Evolutionary conservation across 495 filamentous ascomycete species (phyloP).

Genomic region (Rhizodiscina lignyota): DNA sequence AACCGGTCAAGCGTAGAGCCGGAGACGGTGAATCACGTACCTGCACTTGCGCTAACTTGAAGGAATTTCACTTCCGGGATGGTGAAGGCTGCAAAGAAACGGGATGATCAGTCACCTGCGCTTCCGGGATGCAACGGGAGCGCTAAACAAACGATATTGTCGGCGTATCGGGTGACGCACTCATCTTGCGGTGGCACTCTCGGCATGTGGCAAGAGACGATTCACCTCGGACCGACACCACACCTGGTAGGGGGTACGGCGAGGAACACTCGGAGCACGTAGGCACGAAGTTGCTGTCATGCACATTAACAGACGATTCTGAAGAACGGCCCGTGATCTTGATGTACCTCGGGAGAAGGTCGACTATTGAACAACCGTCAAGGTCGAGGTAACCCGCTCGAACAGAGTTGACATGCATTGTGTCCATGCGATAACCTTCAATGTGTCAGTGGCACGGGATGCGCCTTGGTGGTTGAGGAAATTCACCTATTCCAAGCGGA

Average conservation of each 20-base stretch:
- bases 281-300: conserved; percentile 54
- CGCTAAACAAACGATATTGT: conserved; percentile 1
- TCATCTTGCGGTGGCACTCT: conserved; percentile 71
- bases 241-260: conserved; percentile 39
- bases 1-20: too few relatives aligned
- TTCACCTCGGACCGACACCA: conserved; percentile 59
- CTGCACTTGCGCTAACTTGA: conserved; percentile 39
- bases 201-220: conserved; percentile 63
- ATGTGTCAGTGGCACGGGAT: not conserved
- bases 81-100: conserved; percentile 39
- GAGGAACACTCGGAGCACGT: conserved; percentile 72
- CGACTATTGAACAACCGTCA: conserved; percentile 57
- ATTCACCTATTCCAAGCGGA: conserved; percentile 40
- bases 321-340: too few relatives aligned
- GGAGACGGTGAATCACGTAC: conserved; percentile 16
- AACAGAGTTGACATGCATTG: conserved; percentile 60
- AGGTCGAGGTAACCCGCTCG: conserved; percentile 75
- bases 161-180: conserved; percentile 20
- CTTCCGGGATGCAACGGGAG: too few relatives aligned
- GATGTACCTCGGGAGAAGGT: conserved; percentile 60
- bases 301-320: not conserved
- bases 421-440: conserved; percentile 55
- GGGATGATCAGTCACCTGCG: too few relatives aligned
- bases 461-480: not conserved
- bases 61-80: conserved; percentile 73